Evolutionary conservation across 176 grass and related monocot species (phyloP), one percentile per base, ranked within the genome.

Genomic region (Avena sativa): DNA sequence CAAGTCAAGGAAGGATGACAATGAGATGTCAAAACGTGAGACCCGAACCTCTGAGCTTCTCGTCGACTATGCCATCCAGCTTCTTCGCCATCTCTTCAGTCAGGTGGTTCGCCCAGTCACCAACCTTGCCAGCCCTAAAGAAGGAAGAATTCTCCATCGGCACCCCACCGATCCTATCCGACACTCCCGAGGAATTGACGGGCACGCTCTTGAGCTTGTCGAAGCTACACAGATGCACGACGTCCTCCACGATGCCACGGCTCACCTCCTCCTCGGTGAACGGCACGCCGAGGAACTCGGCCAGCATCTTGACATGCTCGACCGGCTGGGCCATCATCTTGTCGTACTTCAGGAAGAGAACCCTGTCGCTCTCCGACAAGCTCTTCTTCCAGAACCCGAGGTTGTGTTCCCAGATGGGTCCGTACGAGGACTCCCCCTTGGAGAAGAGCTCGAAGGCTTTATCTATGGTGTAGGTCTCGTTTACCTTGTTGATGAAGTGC

Each of bases 371-470:
- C 80, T 40, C 26, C 1, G 50, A 34, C 9, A 36, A 3, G 64
- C 63, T 82, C 32, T 82, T 30, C 47, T 82, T 70, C 64, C 80
- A 82, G 80, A 69, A 82, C 25, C 48, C 80, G 12, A 71, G 28
- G n/a, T 43, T 55, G 49, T 82, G 49, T 19, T 82, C 49, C 64
- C 65, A 82, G 64, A 82, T 53, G 1, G 80, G 65, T 12, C 80
- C 64, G 0, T 55, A 82, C 2, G 51, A 5, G 7, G 49, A 47
- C 14, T 21, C 16, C 10, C 80, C 80, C 3, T 34, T 12, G 8
- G 17, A 70, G 5, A 82, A 71, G 0, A 69, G 16, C n/a, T 59
- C 68, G 6, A 74, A 74, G 0, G 67, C 68, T 25, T 44, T 30
- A 5, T 60, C 21, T 4, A 75, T 15, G 23, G 17, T 14, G 15